phyloP scores from a whole-genome alignment of 805 yeast genomes.

The Clavispora vitiphila region DNA sequence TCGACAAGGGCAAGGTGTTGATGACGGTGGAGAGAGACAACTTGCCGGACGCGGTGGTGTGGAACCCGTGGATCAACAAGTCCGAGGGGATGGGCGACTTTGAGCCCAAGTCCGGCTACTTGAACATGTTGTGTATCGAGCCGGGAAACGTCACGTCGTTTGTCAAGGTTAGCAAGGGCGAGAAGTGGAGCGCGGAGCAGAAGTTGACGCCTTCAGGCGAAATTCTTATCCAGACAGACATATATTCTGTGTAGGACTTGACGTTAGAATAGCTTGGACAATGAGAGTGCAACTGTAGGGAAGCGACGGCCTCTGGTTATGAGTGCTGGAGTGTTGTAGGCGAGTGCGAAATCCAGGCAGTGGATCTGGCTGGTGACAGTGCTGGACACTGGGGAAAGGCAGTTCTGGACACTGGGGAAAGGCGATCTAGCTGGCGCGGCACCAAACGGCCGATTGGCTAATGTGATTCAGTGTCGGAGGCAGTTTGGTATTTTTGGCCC shows the following conservation, averaged over 20 bases:
- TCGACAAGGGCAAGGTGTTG: constrained; percentile 64
- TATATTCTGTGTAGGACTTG: constrained; percentile 12
- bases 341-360: no score
- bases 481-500: not conserved
- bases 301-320: not conserved
- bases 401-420: no score
- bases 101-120: constrained; percentile 77
- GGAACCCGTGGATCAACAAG: constrained; percentile 96
- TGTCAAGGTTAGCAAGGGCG: constrained; percentile 61
- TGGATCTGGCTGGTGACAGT: no score
- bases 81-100: constrained; percentile 85
- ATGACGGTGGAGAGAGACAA: constrained; percentile 63
- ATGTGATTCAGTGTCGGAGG: no score
- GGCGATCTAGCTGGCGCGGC: no score
- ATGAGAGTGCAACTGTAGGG: no score
- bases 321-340: not conserved
- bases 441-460: not conserved
- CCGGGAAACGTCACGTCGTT: constrained; percentile 84
- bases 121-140: constrained; percentile 89
- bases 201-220: constrained; percentile 52
- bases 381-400: no score
- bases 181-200: constrained; percentile 72
- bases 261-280: not conserved
- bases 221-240: constrained; percentile 53
- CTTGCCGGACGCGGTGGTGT: constrained; percentile 73